Percentiles rank a stretch among this genome's conserved stretches.
phyloP scores from a whole-genome alignment of 257 asterid species.

The Solanum rostratum region DNA sequence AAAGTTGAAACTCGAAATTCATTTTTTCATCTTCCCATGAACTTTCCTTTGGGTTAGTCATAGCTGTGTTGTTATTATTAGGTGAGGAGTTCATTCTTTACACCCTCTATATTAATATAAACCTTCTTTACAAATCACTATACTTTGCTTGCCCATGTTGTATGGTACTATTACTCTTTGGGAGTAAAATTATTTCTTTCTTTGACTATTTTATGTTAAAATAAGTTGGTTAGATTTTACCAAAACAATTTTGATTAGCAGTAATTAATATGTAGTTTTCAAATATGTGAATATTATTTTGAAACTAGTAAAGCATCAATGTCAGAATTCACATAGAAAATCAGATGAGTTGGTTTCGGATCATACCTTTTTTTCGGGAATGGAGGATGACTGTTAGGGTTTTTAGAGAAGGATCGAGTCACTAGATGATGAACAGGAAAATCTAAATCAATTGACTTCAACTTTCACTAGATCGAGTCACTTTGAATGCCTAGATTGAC shows the following conservation, averaged over 20 bases:
- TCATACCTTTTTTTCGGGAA: not conserved
- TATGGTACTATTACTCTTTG: not conserved
- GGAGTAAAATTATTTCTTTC: not conserved
- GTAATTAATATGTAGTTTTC: not conserved
- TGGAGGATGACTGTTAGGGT: no score
- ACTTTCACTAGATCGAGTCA: no score
- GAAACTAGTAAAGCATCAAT: not conserved
- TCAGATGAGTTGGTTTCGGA: not conserved
- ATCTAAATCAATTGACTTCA: no score
- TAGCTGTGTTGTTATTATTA: not conserved
- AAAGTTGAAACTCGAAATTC: not conserved
- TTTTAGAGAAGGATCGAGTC: no score
- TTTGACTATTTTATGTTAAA: not conserved
- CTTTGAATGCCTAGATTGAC: no score
- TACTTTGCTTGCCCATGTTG: not conserved
- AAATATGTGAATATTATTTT: not conserved
- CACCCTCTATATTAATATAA: not conserved
- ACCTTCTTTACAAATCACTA: not conserved
- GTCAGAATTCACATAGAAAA: not conserved
- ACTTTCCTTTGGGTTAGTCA: not conserved
- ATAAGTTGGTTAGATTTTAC: not conserved
- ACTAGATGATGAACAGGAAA: no score
- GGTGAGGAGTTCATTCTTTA: not conserved
- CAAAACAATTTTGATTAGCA: not conserved
- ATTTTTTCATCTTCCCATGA: not conserved